Evolutionary conservation across 257 asterid genomes (phyloP), one percentile per base, ranked within the genome.

Genomic region (Craterostigma plantagineum): DNA sequence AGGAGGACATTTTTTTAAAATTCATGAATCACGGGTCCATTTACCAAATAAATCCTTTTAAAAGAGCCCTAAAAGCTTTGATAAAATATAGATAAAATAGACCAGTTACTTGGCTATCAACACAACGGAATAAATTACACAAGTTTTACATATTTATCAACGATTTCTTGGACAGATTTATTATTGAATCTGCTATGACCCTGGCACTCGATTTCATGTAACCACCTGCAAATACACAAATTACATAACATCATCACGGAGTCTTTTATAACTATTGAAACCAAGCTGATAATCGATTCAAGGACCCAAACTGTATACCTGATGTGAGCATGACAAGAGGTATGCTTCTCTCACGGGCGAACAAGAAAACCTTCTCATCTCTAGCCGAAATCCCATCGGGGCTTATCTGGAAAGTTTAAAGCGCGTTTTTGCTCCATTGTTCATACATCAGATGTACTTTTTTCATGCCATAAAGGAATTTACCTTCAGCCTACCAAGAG

Each of bases 321-420:
- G 95, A 87, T 18, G 95, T 87, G 40, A 86, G 95, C 97, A 87
- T 78, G 61, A 87, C 65, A 35, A 87, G 61, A 56, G 97, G 97
- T 38, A 63, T 58, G 35, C 41, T 63, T 60, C 74, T 76, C 70
- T 65, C 72, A 4, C 66, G 76, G 57, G 95, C 90, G 63, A 78
- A 78, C 55, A 57, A 35, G 61, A 87, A 87, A 42, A 87, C 81
- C 58, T 71, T 87, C 47, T 87, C 95, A 34, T 87, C 97, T 63
- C 97, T 73, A 6, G 35, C 43, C 11, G 78, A 68, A 37, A 87
- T 60, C 36, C 97, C 97, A n/a, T 71, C 82, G 0, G 95, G 85
- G 57, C 90, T 87, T 54, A 87, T 66, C 97, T 87, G 90, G 64
- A 55, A 11, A 2, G 40, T 36, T 12, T 9, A 8, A 2, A 36